Evolutionary conservation across 306 rosid genomes (phyloP), one percentile per base, ranked within the genome.

Genomic region (Medicago truncatula): DNA sequence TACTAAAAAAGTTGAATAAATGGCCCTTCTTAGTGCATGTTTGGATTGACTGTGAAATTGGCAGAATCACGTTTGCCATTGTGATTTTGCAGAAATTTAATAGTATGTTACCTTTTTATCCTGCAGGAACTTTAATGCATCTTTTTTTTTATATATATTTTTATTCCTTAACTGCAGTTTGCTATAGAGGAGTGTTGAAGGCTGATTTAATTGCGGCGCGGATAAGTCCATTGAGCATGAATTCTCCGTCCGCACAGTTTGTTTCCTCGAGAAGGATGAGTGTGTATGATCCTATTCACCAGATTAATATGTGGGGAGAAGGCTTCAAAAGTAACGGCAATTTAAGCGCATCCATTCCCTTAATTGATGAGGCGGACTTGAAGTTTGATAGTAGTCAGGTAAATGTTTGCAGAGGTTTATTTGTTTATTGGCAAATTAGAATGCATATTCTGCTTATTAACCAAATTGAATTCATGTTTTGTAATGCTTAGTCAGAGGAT

Each of bases 281-380:
- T 25, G 84, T 85, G 7, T 96, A 89, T 72, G 98, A 96, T 80
- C 97, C 99, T 28, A 82, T 96, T 50, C 93, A 92, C 82, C 98
- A 84, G 80, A 86, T 96, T 88, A 80, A 79, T 81, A 90, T 87
- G 92, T 96, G 99, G 99, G 99, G 88, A 49, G 98, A 92, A 81
- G 76, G 76, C 70, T 92, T 88, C 82, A 89, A 82, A 78, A 77
- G 74, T 76, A 87, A 86, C 72, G 88, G 87, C 23, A 87, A 80
- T 82, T 77, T 92, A 61, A 78, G 75, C 66, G 72, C 92, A n/a
- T 66, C 93, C 9, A 66, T 88, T 7, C 80, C 97, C 25, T 71
- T 92, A 69, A 76, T 92, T 38, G 84, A 86, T 28, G 94, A 90
- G 58, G 80, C 69, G 0, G 97, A 92, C 59, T 12, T 88, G 68